These are phyloP conservation scores for Daldinia grandis DNA, from an alignment of 495 filamentous ascomycete species.

Conservation along the genomic window DNA sequence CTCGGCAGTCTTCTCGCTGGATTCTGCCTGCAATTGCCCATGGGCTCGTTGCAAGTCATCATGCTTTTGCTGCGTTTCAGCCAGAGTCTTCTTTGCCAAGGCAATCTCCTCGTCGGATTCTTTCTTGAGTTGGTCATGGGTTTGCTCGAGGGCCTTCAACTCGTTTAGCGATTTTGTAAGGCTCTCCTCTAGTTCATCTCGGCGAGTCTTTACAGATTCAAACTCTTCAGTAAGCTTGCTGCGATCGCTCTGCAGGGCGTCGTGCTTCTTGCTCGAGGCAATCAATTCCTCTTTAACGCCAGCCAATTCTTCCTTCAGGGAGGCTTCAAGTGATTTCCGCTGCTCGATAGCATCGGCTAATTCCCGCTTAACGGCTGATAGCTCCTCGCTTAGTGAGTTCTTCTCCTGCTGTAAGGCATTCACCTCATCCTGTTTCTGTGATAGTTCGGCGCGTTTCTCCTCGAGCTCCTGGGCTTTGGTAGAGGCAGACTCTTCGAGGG, in stretches of 20 bases:
- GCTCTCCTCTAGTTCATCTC: conserved; percentile 5
- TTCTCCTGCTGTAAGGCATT: conserved; percentile 31
- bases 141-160: conserved; percentile 25
- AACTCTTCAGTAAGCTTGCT: conserved; percentile 27
- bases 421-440: conserved; percentile 30
- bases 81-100: conserved; percentile 20
- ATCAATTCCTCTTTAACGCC: conserved; percentile 24
- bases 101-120: conserved; percentile 23
- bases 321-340: conserved; percentile 25
- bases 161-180: conserved; percentile 17
- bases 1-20: conserved; percentile 15
- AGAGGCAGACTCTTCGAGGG: conserved; percentile 31
- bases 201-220: conserved; percentile 12
- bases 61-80: conserved; percentile 28
- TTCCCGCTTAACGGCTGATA: conserved; percentile 22
- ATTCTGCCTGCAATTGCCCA: conserved; percentile 8
- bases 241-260: conserved; percentile 24
- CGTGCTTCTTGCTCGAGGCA: conserved; percentile 22
- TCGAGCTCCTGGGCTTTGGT: conserved; percentile 28
- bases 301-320: conserved; percentile 24
- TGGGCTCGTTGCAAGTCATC: conserved; percentile 23
- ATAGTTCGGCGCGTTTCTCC: conserved; percentile 20
- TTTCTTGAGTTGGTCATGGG: conserved; percentile 24
- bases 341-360: conserved; percentile 28
- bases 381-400: conserved; percentile 25